Evolutionary conservation across 352 stramenopile species (phyloP), one percentile per base, ranked within the genome.

Genomic region (Pythium dissimile): DNA sequence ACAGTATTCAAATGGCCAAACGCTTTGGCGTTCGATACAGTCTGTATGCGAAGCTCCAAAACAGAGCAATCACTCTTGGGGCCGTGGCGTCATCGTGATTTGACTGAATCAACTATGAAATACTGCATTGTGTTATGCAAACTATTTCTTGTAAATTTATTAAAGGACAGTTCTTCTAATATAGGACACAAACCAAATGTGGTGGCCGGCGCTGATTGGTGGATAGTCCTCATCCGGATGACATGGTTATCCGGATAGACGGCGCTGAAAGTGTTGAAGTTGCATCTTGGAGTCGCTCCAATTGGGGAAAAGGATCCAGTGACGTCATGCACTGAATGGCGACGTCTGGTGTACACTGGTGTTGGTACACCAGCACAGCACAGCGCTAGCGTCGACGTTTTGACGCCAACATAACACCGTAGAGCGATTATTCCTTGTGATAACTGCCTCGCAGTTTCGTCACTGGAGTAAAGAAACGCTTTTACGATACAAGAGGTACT

Each of bases 1-100:
- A 31, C 27, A 24, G 23, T 56, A 30, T 50, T 59, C 44, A 56
- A 62, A 54, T 62, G 54, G 54, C 54, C 54, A 62, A 62, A 62
- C 54, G 52, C n/a, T 7, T 43, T n/a, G n/a, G n/a, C n/a, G n/a
- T n/a, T n/a, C n/a, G n/a, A n/a, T n/a, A n/a, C n/a, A n/a, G n/a
- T n/a, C n/a, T n/a, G n/a, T 24, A n/a, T 38, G 44, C 9, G 2
- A n/a, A 31, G 54, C 46, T 43, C 38, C 54, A 55, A 62, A 62
- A 62, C 54, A 55, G 53, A 35, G 47, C 43, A 44, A 62, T 62
- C 54, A 62, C 27, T 51, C 44, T 21, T 23, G 51, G 42, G 38
- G 39, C 39, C 42, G 26, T n/a, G 20, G 26, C 31, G 48, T 1
- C 31, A 55, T 46, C 23, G n/a, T 3, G 7, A 15, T 5, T 41